Evolutionary conservation across 352 stramenopile species (phyloP).

Genomic region (Saprolegnia diclina): DNA sequence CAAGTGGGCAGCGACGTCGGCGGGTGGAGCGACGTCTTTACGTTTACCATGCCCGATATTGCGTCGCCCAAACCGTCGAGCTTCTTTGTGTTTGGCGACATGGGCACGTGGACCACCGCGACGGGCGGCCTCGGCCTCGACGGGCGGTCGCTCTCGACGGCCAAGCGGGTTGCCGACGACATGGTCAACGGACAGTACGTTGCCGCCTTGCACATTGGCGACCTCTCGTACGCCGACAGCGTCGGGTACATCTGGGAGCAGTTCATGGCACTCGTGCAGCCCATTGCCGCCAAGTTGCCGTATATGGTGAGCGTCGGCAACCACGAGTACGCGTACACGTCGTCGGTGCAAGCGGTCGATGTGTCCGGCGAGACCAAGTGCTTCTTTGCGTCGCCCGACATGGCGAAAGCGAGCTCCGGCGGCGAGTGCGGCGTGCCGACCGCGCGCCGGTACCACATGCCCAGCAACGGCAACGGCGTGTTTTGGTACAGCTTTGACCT

Average conservation of each 20-base stretch:
- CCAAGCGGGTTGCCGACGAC: conserved; percentile 36
- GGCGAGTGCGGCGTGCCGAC: conserved; percentile 85
- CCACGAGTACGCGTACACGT: conserved; percentile 59
- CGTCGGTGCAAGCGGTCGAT: conserved; percentile 34
- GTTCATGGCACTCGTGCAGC: conserved; percentile 65
- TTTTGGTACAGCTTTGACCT: conserved; percentile 63
- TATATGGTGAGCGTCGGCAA: conserved; percentile 74
- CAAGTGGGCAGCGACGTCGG: conserved; percentile 22
- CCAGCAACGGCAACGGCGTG: conserved; percentile 42
- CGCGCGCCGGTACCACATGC: conserved; percentile 71
- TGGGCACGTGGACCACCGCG: conserved; percentile 45
- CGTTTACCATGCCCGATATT: conserved; percentile 30
- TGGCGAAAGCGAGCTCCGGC: conserved; percentile 30
- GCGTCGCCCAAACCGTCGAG: conserved; percentile 30
- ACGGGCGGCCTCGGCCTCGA: conserved; percentile 27
- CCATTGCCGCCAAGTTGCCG: conserved; percentile 57
- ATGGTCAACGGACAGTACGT: conserved; percentile 34
- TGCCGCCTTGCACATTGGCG: conserved; percentile 69
- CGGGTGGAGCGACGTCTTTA: conserved; percentile 26
- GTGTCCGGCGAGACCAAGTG: background rate
- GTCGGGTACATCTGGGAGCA: conserved; percentile 73
- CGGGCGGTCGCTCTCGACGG: conserved; percentile 38
- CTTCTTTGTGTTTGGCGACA: conserved; percentile 73
- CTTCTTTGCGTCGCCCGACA: background rate
- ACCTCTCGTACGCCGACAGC: conserved; percentile 65